A percentile compares a stretch with the other conserved stretches of the same genome.
These are phyloP conservation scores for Prunus salicina DNA, from an alignment of 306 rosid genomes.

Conservation along the genomic window DNA sequence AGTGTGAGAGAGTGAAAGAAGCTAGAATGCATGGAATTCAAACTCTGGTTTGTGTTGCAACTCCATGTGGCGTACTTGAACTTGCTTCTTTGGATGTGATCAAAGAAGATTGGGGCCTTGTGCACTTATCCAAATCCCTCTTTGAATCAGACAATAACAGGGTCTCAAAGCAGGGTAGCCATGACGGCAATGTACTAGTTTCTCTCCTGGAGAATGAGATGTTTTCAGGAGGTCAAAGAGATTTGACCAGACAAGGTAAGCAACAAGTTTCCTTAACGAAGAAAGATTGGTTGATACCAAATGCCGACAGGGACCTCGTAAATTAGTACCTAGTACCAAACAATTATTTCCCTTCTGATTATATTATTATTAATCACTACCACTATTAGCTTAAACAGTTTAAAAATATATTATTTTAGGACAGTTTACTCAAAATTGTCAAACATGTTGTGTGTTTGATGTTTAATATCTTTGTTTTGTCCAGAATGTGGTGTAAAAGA, in stretches of 20 bases:
- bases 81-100: conserved; percentile 37
- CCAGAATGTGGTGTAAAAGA: background rate
- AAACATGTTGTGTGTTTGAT: too few relatives aligned
- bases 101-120: conserved; percentile 27
- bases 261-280: background rate
- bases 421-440: too few relatives aligned
- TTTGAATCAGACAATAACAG: conserved; percentile 1
- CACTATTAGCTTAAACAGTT: too few relatives aligned
- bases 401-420: too few relatives aligned
- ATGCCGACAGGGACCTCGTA: too few relatives aligned
- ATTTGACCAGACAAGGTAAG: background rate
- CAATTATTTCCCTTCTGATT: too few relatives aligned
- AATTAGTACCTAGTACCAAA: too few relatives aligned
- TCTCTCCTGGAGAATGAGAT: background rate
- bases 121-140: conserved; percentile 28
- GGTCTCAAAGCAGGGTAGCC: background rate
- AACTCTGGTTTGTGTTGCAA: conserved; percentile 37
- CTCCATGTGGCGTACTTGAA: conserved; percentile 39
- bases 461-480: background rate
- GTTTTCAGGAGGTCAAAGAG: background rate
- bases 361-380: too few relatives aligned
- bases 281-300: background rate
- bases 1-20: conserved; percentile 45
- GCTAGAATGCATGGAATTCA: conserved; percentile 37
- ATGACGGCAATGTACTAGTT: background rate